phyloP scores from a whole-genome alignment of 495 filamentous ascomycete genomes.

The Neurospora sp. region DNA sequence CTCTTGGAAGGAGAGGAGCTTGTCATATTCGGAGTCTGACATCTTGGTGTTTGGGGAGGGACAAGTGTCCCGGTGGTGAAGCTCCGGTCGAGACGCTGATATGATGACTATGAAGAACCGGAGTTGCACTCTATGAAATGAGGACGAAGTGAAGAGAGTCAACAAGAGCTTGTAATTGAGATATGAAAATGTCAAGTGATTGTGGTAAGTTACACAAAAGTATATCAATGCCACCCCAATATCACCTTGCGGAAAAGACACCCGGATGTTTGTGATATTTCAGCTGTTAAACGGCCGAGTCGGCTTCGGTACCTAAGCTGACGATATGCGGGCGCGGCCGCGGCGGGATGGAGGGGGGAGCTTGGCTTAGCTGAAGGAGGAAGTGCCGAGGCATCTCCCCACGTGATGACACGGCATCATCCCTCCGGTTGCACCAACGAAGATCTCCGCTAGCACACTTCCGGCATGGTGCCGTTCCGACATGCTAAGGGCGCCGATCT shows the following conservation, averaged over 20 bases:
- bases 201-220: background rate
- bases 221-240: background rate
- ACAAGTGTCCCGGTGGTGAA: background rate
- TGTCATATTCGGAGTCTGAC: constrained; percentile 6
- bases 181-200: background rate
- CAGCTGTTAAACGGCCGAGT: background rate
- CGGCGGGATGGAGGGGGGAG: constrained; percentile 2
- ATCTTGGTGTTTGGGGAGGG: background rate
- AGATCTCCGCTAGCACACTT: background rate
- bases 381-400: constrained; percentile 2
- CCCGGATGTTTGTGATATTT: background rate
- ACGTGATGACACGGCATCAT: constrained; percentile 1
- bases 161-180: background rate
- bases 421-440: background rate
- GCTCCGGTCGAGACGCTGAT: background rate
- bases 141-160: background rate
- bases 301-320: background rate
- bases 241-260: background rate
- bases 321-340: background rate
- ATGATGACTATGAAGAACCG: background rate
- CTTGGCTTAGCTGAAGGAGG: background rate
- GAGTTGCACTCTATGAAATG: background rate
- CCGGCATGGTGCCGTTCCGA: background rate
- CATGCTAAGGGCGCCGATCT: background rate
- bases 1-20: constrained; percentile 31